Evolutionary conservation across 352 stramenopile genomes (phyloP).

Genomic region (Pythium volutum): DNA sequence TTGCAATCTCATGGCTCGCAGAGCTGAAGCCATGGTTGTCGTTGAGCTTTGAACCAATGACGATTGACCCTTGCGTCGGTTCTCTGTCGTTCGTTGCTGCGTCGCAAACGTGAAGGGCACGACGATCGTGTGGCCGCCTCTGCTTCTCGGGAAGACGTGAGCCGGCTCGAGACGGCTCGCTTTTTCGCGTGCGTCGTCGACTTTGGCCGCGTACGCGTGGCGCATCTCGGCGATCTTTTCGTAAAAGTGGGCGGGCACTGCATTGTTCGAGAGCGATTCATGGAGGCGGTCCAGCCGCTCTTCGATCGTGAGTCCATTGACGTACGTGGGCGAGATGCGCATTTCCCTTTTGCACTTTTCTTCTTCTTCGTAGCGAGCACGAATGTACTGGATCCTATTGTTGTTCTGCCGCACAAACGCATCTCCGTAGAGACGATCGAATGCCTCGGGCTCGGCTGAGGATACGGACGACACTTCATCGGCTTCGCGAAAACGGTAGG

Average conservation of each 20-base stretch:
- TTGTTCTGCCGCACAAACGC: slow-evolving; percentile 52
- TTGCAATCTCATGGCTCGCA: slow-evolving; percentile 10
- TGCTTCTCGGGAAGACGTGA: slow-evolving; percentile 28
- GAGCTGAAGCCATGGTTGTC: neutral
- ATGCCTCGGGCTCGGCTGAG: slow-evolving; percentile 18
- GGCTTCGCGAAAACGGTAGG: neutral
- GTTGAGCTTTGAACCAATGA: neutral
- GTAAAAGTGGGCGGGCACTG: slow-evolving; percentile 46
- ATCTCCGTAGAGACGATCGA: slow-evolving; percentile 53
- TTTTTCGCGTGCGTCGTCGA: slow-evolving; percentile 29
- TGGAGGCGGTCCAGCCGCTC: slow-evolving; percentile 46
- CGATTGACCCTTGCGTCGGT: neutral
- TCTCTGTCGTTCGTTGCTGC: slow-evolving; percentile 24
- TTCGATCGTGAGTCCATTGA: slow-evolving; percentile 48
- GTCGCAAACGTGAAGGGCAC: slow-evolving; percentile 45
- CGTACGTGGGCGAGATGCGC: slow-evolving; percentile 37
- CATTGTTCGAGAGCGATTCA: slow-evolving; percentile 37
- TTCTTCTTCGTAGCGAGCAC: slow-evolving; percentile 39
- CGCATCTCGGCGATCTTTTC: slow-evolving; percentile 55
- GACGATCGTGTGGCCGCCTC: slow-evolving; percentile 45
- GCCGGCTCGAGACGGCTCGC: slow-evolving; percentile 29
- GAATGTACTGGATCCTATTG: slow-evolving; percentile 33
- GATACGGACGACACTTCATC: neutral
- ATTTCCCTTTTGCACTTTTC: slow-evolving; percentile 42
- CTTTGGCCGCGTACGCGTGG: slow-evolving; percentile 30